Base-by-base conservation (phyloP, 306 rosid species). In the Gastrolobium bilobum region DNA sequence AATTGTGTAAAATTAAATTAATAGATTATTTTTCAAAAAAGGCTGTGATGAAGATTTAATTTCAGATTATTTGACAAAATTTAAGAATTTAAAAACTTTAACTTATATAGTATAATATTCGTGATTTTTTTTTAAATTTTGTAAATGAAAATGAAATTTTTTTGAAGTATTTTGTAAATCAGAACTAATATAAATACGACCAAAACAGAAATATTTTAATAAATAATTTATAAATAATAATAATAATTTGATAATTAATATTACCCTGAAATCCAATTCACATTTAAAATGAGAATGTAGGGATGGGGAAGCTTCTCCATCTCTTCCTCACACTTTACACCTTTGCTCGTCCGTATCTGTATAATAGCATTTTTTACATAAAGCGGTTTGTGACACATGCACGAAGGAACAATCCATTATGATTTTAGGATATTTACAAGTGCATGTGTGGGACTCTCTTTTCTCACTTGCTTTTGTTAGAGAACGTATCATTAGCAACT, bases 331-430 rank as follows among this genome's bases (percentile, higher is more conserved):
- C 42, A 30, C 39, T 76, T 65, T 38, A 50, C 69, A 58, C 33
- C 57, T 30, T n/a, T 37, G 26, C 35, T 56, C 31, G 39, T 40
- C 50, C 13, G 6, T 33, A 20, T 57, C 37, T 9, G 31, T 3
- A 47, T 31, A 10, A 14, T 61, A 39, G 40, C 60, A 34, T 33
- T 57, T 31, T 81, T 76, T 76, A 31, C 35, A 46, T 52, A 83
- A 63, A 83, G 83, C 11, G 57, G 80, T 51, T 35, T 68, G 76
- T 77, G 89, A 90, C 84, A 80, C 34, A 81, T 82, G 84, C 81
- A 87, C 31, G 86, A 84, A 71, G 78, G 90, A 89, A 89, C 68
- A 86, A 82, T 86, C 91, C 91, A 87, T 54, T 86, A 62, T 75
- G 90, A 88, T 80, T 75, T 82, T 73, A 71, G 68, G 77, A 78